Base-by-base conservation (phyloP, 1,284 basidiomycete species). In the Apiotrichum siamense region DNA sequence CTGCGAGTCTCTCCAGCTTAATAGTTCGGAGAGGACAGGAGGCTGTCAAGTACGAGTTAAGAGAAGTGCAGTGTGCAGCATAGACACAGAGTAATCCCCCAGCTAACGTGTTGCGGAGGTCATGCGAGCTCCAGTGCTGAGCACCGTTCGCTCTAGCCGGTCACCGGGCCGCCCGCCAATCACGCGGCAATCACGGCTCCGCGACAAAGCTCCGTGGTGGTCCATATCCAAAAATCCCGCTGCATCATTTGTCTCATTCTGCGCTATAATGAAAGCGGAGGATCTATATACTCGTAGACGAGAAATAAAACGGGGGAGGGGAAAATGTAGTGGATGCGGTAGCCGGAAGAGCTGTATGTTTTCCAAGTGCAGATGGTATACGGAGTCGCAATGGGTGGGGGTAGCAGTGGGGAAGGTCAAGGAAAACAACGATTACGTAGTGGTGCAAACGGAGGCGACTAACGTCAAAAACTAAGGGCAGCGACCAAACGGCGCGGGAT, bases 361-460 rank as follows among this genome's bases (percentile, higher is more conserved):
- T 20, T 31, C 40, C 39, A 40, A 25, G 23, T 21, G 29, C n/a
- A 26, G 13, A 24, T 25, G 25, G 13, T 18, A 26, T 40, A 24
- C 20, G 18, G 31, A 44, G 32, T 3, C 10, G 36, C 1, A 20
- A 18, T 20, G n/a, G 5, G 5, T 7, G 32, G 29, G 42, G 43
- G 43, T 44, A 36, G 26, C 43, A n/a, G n/a, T n/a, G n/a, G n/a
- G n/a, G n/a, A 31, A 31, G 39, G 39, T 25, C 33, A 23, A 31
- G 21, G 25, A 27, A 38, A 46, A 50, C 49, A 50, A 50, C 49
- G 49, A 50, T 50, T 50, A 50, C 27, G 40, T 26, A 25, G 40
- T 42, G 38, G 20, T 44, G 49, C 36, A 36, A 29, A 49, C 44
- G 46, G n/a, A n/a, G n/a, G n/a, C n/a, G 44, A 44, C 49, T 37